Evolutionary conservation across 352 stramenopile genomes (phyloP).

Genomic region (Halophytophthora polymorphica): DNA sequence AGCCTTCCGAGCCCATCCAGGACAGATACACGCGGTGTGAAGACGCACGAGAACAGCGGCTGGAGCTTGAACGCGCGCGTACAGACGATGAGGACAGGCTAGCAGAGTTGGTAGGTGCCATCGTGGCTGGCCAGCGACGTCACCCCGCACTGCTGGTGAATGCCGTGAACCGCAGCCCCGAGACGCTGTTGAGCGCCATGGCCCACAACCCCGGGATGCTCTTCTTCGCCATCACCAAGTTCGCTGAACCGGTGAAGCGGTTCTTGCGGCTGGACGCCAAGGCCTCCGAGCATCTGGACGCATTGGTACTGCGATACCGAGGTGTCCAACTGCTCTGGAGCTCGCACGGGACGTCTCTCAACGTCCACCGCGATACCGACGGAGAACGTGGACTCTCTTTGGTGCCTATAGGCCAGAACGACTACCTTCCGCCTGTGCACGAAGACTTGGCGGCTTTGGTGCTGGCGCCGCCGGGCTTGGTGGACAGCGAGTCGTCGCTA

Average conservation of each 20-base stretch:
- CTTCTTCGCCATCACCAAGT: slow-evolving; percentile 69
- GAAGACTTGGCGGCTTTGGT: slow-evolving; percentile 12
- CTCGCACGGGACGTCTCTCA: slow-evolving; percentile 7
- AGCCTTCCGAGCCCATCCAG: slow-evolving; percentile 40
- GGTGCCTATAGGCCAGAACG: slow-evolving; percentile 5
- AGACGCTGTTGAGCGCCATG: slow-evolving; percentile 63
- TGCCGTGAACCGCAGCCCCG: slow-evolving; percentile 57
- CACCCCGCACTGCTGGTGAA: slow-evolving; percentile 57
- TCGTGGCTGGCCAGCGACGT: slow-evolving; percentile 54
- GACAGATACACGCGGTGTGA: slow-evolving; percentile 49
- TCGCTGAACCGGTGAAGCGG: slow-evolving; percentile 52
- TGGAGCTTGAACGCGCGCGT: slow-evolving; percentile 19
- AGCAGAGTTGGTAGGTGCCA: slow-evolving; percentile 32
- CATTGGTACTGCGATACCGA: slow-evolving; percentile 41
- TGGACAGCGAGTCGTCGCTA: slow-evolving; percentile 20
- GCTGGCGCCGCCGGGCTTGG: slow-evolving; percentile 7
- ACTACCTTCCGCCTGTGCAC: slow-evolving; percentile 8
- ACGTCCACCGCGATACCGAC: background rate
- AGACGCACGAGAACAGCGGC: slow-evolving; percentile 15
- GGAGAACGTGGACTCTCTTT: slow-evolving; percentile 7
- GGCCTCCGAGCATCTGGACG: slow-evolving; percentile 51
- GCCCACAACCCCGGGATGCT: slow-evolving; percentile 66
- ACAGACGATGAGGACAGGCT: slow-evolving; percentile 26
- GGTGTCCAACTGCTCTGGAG: slow-evolving; percentile 67
- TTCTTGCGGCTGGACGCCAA: slow-evolving; percentile 65